These are phyloP conservation scores for Magnusiomyces paraingens DNA, from an alignment of 1,139 yeast species.

Conservation along the genomic window DNA sequence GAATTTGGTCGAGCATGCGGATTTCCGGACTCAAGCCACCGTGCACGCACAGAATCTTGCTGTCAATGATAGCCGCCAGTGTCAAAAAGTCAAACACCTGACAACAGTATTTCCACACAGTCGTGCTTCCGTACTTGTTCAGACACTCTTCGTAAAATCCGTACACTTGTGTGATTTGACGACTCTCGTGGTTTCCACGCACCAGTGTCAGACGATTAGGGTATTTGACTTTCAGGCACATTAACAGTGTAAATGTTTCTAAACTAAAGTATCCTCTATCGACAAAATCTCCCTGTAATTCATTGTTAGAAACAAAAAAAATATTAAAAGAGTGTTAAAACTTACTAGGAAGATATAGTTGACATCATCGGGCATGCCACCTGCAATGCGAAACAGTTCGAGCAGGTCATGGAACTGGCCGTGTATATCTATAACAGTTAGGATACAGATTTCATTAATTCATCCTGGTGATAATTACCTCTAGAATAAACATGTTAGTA, in stretches of 20 bases:
- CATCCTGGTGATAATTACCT: neutral
- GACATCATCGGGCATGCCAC: conserved; percentile 79
- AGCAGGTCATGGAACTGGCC: conserved; percentile 95
- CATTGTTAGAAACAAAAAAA: neutral
- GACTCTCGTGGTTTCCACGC: conserved; percentile 88
- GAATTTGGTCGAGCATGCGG: conserved; percentile 90
- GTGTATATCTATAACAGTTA: conserved; percentile 58
- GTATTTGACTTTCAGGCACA: conserved; percentile 77
- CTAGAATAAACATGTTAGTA: neutral
- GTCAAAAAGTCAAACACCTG: conserved; percentile 93
- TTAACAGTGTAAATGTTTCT: conserved; percentile 85
- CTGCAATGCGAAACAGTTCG: conserved; percentile 86
- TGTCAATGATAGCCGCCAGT: conserved; percentile 90
- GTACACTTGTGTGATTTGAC: conserved; percentile 94
- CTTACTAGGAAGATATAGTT: conserved; percentile 62
- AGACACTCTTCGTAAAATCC: conserved; percentile 91
- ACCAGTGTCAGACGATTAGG: conserved; percentile 84
- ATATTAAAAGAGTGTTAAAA: neutral
- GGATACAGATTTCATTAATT: neutral
- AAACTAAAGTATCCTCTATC: conserved; percentile 93
- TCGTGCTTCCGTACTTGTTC: conserved; percentile 89
- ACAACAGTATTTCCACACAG: conserved; percentile 96
- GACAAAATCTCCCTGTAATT: conserved; percentile 72
- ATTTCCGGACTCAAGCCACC: conserved; percentile 98
- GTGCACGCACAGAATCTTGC: conserved; percentile 87